A percentile compares a stretch with the other conserved stretches of the same genome.
phyloP scores from a whole-genome alignment of 2,329 filamentous ascomycete species.

The Cercospora citrullina region DNA sequence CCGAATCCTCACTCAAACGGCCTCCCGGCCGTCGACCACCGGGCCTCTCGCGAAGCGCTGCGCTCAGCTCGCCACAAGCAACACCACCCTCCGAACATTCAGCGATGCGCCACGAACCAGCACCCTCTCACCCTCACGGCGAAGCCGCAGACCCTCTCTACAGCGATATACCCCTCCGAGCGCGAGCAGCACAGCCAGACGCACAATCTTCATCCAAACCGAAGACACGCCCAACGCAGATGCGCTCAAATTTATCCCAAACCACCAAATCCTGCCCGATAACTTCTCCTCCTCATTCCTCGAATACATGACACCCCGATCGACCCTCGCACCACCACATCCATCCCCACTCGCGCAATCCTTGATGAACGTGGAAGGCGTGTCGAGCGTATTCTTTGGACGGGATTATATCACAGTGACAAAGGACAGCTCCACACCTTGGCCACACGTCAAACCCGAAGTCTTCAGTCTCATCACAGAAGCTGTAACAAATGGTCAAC shows the following conservation, averaged over 20 bases:
- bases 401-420: conserved; percentile 95
- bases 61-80: conserved; percentile 1
- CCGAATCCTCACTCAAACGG: background rate
- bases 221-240: conserved; percentile 93
- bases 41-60: background rate
- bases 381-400: conserved; percentile 94
- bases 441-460: conserved; percentile 93
- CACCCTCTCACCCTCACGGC: conserved; percentile 29
- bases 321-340: conserved; percentile 83
- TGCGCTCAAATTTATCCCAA: conserved; percentile 91
- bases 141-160: conserved; percentile 30
- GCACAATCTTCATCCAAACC: conserved; percentile 97
- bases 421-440: conserved; percentile 82
- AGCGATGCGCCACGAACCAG: conserved; percentile 27
- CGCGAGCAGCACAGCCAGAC: conserved; percentile 39
- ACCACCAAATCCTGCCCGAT: conserved; percentile 79
- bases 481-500: conserved; percentile 78
- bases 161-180: conserved; percentile 24
- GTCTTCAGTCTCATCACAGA: conserved; percentile 95
- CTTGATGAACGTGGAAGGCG: conserved; percentile 89
- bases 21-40: background rate
- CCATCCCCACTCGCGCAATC: conserved; percentile 81
- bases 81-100: conserved; percentile 18
- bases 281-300: conserved; percentile 73
- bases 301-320: conserved; percentile 86